Evolutionary conservation across 495 filamentous ascomycete species (phyloP), one percentile per base, ranked within the genome.

Genomic region (Aspergillus campestris): DNA sequence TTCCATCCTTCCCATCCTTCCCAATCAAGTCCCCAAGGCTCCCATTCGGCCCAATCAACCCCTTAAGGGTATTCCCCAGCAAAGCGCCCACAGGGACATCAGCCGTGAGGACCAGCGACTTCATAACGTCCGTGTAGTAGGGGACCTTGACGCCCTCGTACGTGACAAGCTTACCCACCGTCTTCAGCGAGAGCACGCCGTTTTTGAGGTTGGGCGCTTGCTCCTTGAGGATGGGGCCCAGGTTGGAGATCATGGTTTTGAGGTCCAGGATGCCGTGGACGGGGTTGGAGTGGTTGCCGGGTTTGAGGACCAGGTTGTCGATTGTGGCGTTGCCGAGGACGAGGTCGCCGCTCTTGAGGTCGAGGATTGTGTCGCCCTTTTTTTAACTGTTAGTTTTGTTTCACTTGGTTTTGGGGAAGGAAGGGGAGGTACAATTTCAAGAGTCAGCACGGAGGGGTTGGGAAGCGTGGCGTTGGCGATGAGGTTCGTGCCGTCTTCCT

Each of bases 261-360:
- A 71, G 42, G 48, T 69, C 64, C n/a, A 70, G 42, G 33, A 53
- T 45, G 18, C 57, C 63, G 37, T 61, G 71, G 47, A 85, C 69
- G 7, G 68, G 61, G 46, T 71, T 63, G 28, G 64, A 60, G 64
- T 84, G 82, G 51, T 70, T 65, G 33, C 84, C 84, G 4, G 83
- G 81, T 6, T 48, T 51, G 42, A 86, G 70, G 8, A 68, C 59
- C 6, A 87, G 59, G 59, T 83, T 70, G 57, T 72, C 59, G 37
- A 87, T 55, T 33, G 66, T 73, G 34, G 74, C 66, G 44, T 65
- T 75, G 47, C 82, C 82, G 49, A 84, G 65, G 15, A 58, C 11
- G 34, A 63, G 50, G 36, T 59, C 51, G 34, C 59, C 63, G 35
- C 52, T 59, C 30, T 60, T 58, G 42, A 69, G 56, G 31, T 69